These are phyloP conservation scores for Aspergillus mulundensis DNA, from an alignment of 495 filamentous ascomycete genomes.

Conservation along the genomic window DNA sequence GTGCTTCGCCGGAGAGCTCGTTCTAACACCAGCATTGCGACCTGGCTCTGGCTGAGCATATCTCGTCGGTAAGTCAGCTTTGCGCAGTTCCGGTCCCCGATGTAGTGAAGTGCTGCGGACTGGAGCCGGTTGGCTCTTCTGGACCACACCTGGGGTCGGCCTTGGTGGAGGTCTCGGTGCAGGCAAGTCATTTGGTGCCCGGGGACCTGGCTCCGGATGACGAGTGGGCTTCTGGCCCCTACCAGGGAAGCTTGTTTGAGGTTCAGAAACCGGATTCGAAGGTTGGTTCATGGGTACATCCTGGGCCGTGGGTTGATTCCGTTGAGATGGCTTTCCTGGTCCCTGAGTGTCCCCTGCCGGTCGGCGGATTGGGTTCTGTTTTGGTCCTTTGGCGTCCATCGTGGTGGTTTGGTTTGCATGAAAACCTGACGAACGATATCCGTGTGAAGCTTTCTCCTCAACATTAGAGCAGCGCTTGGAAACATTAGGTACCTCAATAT, in stretches of 20 bases:
- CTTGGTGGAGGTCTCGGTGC: constrained; percentile 4
- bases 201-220: neutral
- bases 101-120: neutral
- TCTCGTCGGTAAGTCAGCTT: neutral
- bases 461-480: constrained; percentile 15
- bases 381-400: constrained; percentile 16
- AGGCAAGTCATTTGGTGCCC: neutral
- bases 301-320: constrained; percentile 4
- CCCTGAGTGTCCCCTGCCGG: constrained; percentile 9
- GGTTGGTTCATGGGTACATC: constrained; percentile 3
- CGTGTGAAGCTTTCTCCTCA: neutral
- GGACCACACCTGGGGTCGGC: neutral
- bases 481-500: constrained; percentile 18
- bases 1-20: neutral
- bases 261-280: neutral
- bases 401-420: constrained; percentile 33
- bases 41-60: neutral
- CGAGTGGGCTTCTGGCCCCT: constrained; percentile 1
- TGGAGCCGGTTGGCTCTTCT: neutral
- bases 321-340: constrained; percentile 2
- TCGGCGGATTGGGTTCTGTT: constrained; percentile 20
- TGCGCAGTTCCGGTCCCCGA: neutral
- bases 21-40: neutral
- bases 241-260: neutral
- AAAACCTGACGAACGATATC: constrained; percentile 26